A percentile compares a stretch with the other conserved stretches of the same genome.
Conservation (phyloP, 345 rosid genomes). For the Schrenkiella parvula region DNA sequence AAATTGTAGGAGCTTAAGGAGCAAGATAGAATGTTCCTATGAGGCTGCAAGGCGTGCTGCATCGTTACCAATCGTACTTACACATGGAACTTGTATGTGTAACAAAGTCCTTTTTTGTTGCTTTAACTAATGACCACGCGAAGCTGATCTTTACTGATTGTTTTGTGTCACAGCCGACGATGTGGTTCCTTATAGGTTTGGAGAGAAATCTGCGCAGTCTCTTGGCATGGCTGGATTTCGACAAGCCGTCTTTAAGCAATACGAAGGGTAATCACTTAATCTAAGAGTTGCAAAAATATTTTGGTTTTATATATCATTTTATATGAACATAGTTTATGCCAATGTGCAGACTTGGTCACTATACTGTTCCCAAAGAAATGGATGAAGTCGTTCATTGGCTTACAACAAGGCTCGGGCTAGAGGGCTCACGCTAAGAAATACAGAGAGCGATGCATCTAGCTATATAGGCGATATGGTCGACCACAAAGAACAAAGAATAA, state of each 20-base stretch:
- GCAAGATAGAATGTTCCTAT: slow-evolving; percentile 56
- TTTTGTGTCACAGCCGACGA: slow-evolving; percentile 59
- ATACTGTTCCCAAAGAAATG: slow-evolving; percentile 83
- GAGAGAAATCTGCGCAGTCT: slow-evolving; percentile 73
- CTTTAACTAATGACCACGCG: neutral
- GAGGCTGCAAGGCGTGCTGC: slow-evolving; percentile 68
- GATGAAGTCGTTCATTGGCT: slow-evolving; percentile 79
- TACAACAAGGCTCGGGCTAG: slow-evolving; percentile 60
- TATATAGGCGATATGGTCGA: slow-evolving; percentile 10
- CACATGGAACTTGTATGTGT: slow-evolving; percentile 62
- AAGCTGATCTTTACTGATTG: slow-evolving; percentile 4
- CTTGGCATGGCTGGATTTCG: slow-evolving; percentile 66
- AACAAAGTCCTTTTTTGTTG: neutral
- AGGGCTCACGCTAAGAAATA: slow-evolving; percentile 47
- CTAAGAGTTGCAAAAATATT: neutral
- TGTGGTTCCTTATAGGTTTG: slow-evolving; percentile 62
- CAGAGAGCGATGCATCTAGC: slow-evolving; percentile 6
- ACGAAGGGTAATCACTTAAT: slow-evolving; percentile 54
- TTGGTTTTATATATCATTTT: neutral
- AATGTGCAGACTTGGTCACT: slow-evolving; percentile 79
- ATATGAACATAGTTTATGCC: slow-evolving; percentile 7
- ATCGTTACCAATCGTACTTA: slow-evolving; percentile 55
- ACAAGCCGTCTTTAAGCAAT: slow-evolving; percentile 56
- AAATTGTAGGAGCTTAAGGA: slow-evolving; percentile 44
- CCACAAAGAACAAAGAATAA: slow-evolving; percentile 6